These are phyloP conservation scores for Tetracladium setigerum DNA, from an alignment of 495 filamentous ascomycete genomes.

Conservation along the genomic window DNA sequence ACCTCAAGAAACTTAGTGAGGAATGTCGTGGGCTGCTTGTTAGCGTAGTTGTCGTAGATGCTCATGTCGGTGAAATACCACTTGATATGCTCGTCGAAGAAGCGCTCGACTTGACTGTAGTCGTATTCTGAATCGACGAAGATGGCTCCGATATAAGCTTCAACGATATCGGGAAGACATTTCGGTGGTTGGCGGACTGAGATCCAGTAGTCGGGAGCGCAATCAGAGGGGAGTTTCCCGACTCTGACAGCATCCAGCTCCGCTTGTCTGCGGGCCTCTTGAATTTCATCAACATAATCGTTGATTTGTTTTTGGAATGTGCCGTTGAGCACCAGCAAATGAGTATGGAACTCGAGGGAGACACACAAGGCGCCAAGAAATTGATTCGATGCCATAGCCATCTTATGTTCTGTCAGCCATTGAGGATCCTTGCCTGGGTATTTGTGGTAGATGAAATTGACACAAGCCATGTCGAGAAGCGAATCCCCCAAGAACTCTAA, in stretches of 20 bases:
- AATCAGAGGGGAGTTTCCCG: conserved; percentile 42
- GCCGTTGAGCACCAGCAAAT: conserved; percentile 56
- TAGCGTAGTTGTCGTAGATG: conserved; percentile 83
- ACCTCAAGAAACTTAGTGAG: conserved; percentile 34
- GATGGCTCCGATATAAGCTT: conserved; percentile 82
- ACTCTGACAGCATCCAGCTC: conserved; percentile 28
- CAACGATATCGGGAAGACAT: conserved; percentile 80
- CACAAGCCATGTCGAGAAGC: conserved; percentile 78
- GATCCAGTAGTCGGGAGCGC: conserved; percentile 75
- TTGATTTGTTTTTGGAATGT: conserved; percentile 54
- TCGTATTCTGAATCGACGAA: conserved; percentile 89
- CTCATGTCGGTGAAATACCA: conserved; percentile 84
- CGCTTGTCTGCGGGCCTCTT: conserved; percentile 41
- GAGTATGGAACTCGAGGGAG: conserved; percentile 64
- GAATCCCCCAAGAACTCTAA: conserved; percentile 92
- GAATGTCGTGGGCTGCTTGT: conserved; percentile 67
- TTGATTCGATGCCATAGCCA: conserved; percentile 98
- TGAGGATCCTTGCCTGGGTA: conserved; percentile 81
- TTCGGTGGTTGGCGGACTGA: conserved; percentile 67
- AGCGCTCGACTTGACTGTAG: conserved; percentile 61
- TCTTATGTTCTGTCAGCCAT: conserved; percentile 99
- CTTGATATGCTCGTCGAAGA: conserved; percentile 65
- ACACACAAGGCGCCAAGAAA: conserved; percentile 82
- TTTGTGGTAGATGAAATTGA: conserved; percentile 69
- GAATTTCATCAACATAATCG: conserved; percentile 63